A percentile compares a stretch with the other conserved stretches of the same genome.
These are phyloP conservation scores for Clitoria ternatea DNA, from an alignment of 306 rosid species.

Conservation along the genomic window DNA sequence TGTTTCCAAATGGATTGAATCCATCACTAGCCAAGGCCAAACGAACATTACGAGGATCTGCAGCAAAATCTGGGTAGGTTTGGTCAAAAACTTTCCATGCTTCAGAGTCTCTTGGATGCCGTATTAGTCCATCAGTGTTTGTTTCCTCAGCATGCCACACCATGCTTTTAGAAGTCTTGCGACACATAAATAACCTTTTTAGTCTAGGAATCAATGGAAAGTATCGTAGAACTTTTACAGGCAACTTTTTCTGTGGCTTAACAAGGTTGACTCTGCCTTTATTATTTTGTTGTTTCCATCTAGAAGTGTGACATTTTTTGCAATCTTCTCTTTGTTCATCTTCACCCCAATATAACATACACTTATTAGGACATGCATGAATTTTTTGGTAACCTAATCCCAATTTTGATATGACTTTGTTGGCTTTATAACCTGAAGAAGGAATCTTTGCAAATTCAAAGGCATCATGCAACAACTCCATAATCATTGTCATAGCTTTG, in stretches of 20 bases:
- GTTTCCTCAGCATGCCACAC: background rate
- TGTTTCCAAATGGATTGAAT: background rate
- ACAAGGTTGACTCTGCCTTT: background rate
- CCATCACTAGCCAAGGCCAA: background rate
- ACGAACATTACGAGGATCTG: background rate
- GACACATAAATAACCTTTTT: background rate
- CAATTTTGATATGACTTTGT: background rate
- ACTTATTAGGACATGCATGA: background rate
- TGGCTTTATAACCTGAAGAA: background rate
- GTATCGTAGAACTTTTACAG: background rate
- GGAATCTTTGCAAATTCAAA: background rate
- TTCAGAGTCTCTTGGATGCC: background rate
- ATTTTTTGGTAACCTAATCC: background rate
- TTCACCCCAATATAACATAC: background rate
- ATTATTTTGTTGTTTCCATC: background rate
- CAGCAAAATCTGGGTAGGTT: background rate
- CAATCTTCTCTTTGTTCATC: background rate
- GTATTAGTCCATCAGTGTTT: background rate
- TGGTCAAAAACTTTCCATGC: background rate
- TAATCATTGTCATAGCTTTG: background rate
- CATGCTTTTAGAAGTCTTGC: background rate
- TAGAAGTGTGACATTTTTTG: background rate
- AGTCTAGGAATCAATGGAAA: background rate
- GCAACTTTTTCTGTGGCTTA: background rate
- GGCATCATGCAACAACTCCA: background rate